These are phyloP conservation scores for Tetragonia tetragonoides DNA, from an alignment of 148 eudicot species.

Conservation along the genomic window DNA sequence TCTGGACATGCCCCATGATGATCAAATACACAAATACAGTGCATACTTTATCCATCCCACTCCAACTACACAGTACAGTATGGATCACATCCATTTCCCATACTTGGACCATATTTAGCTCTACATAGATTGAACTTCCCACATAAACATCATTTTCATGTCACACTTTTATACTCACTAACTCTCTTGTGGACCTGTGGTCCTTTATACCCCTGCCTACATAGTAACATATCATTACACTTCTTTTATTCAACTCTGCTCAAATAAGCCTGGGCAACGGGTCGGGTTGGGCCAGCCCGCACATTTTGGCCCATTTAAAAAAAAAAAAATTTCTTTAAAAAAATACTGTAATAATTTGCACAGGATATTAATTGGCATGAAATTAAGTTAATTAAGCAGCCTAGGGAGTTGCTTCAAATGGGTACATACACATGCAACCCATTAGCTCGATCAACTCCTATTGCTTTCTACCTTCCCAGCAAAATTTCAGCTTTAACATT, in stretches of 20 bases:
- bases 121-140: not conserved
- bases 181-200: too few relatives aligned
- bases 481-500: not conserved
- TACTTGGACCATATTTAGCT: not conserved
- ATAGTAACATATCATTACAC: too few relatives aligned
- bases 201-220: too few relatives aligned
- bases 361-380: too few relatives aligned
- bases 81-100: not conserved
- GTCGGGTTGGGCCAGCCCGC: too few relatives aligned
- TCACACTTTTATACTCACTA: too few relatives aligned
- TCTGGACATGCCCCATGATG: too few relatives aligned
- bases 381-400: not conserved
- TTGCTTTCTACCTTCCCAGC: not conserved
- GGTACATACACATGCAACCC: slow-evolving; percentile 12
- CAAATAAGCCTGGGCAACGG: too few relatives aligned
- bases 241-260: too few relatives aligned
- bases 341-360: too few relatives aligned
- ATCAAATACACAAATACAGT: not conserved
- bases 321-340: too few relatives aligned
- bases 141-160: not conserved
- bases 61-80: not conserved
- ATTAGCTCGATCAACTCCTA: not conserved
- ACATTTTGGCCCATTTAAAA: too few relatives aligned
- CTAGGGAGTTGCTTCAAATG: slow-evolving; percentile 2
- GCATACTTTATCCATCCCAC: not conserved